Conservation (phyloP, 306 rosid genomes). For the Neltuma alba region DNA sequence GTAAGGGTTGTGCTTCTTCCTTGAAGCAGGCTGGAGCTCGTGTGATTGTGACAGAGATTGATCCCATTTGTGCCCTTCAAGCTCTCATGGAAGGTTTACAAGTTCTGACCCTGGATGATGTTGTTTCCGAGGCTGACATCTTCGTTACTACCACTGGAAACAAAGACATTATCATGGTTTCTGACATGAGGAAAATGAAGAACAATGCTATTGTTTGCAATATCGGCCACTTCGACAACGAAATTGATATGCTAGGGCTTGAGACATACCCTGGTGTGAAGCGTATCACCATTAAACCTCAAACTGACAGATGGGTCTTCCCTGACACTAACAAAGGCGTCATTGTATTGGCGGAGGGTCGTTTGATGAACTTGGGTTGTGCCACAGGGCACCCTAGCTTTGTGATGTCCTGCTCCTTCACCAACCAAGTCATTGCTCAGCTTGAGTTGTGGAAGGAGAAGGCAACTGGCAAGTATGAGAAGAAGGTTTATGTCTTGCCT, state of each 20-base stretch:
- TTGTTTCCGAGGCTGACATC: constrained; percentile 72
- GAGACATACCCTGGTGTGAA: constrained; percentile 87
- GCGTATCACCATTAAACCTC: constrained; percentile 91
- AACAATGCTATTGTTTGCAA: constrained; percentile 95
- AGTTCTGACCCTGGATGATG: constrained; percentile 68
- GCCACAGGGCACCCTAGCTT: constrained; percentile 99
- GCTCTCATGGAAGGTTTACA: constrained; percentile 94
- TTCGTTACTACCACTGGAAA: constrained; percentile 95
- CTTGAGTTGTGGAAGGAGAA: constrained; percentile 93
- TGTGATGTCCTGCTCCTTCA: constrained; percentile 98
- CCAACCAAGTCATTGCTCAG: constrained; percentile 97
- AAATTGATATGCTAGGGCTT: constrained; percentile 80
- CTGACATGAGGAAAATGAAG: constrained; percentile 93
- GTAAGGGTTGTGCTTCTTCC: constrained; percentile 97
- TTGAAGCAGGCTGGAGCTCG: constrained; percentile 96
- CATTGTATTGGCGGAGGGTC: constrained; percentile 90
- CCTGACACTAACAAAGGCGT: constrained; percentile 73
- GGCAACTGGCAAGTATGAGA: constrained; percentile 77
- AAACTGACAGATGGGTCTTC: constrained; percentile 96
- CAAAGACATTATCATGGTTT: constrained; percentile 94
- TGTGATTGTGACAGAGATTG: constrained; percentile 88
- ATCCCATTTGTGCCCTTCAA: constrained; percentile 97
- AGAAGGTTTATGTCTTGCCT: constrained; percentile 89
- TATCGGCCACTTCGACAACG: constrained; percentile 98
- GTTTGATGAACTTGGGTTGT: constrained; percentile 98